Base-by-base conservation (phyloP, 257 asterid genomes). In the Ilex asprella region DNA sequence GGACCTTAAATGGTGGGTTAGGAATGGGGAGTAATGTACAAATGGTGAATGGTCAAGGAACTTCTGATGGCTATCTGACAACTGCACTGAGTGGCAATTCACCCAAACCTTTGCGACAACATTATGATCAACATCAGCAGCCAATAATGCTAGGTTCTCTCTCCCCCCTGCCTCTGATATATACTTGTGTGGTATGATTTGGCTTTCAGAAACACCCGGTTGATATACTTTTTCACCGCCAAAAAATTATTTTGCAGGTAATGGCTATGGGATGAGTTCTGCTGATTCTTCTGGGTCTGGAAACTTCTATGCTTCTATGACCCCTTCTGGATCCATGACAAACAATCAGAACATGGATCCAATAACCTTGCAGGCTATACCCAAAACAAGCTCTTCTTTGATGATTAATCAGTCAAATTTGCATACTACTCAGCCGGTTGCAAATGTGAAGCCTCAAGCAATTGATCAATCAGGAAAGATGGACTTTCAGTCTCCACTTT, bases 261-360 rank as follows among this genome's bases (percentile, higher is more conserved):
- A 89, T 76, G 85, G 82, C 64, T 82, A 78, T 79, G 94, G 87
- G 71, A 67, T 75, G 64, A 76, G 79, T 66, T 73, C 76, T 60
- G 73, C 83, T 66, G 87, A 89, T 71, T 74, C 84, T 57, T 72
- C 93, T 56, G 89, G 71, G 49, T 79, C 95, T 73, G 95, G 88
- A 70, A 87, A 74, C 72, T 56, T 82, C 64, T 85, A 73, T 70
- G 77, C 54, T 59, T 84, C 94, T 66, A 84, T 69, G 55, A 69
- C 87, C 63, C 76, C 91, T 72, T 71, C 61, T 63, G 85, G 91
- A 56, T 77, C 86, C 15, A 64, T 71, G 66, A 72, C 61, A 69
- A 82, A 73, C 78, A 78, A 70, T 65, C 86, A 81, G 60, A 79
- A 79, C 81, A 60, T 75, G 64, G 82, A 77, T 66, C 51, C 79